Percentiles rank a stretch among this genome's conserved stretches.
phyloP scores from a whole-genome alignment of 2,329 filamentous ascomycete genomes.

The Akanthomyces lecanii region DNA sequence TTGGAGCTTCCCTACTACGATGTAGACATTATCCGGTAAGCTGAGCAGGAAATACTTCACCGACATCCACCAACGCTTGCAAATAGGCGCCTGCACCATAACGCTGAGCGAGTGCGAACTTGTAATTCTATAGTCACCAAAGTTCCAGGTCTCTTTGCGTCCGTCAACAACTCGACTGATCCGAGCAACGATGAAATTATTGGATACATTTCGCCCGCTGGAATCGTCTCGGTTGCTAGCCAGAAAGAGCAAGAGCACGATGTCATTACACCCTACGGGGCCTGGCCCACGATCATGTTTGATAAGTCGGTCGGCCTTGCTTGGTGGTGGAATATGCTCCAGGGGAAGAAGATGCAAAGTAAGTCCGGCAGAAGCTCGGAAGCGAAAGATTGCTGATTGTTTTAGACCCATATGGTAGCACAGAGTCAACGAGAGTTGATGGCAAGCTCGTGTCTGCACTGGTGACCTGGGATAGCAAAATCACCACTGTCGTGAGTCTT shows the following conservation, averaged over 20 bases:
- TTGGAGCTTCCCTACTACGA: conserved; percentile 41
- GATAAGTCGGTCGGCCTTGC: conserved; percentile 36
- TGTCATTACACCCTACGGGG: conserved; percentile 38
- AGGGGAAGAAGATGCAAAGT: conserved; percentile 43
- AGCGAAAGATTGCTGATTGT: background rate
- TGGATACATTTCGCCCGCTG: conserved; percentile 38
- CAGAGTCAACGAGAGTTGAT: conserved; percentile 37
- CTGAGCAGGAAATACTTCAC: background rate
- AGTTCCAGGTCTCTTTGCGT: conserved; percentile 38
- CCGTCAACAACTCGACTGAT: conserved; percentile 40
- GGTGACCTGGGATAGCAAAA: conserved; percentile 41
- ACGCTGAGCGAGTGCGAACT: conserved; percentile 38
- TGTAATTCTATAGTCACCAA: conserved; percentile 38
- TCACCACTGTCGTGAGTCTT: conserved; percentile 37
- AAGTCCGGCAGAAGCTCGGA: conserved; percentile 11
- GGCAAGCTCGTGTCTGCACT: conserved; percentile 36
- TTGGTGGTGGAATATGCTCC: conserved; percentile 41
- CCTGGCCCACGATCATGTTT: conserved; percentile 35
- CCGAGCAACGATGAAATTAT: conserved; percentile 32
- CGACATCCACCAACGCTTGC: background rate
- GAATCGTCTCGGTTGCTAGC: conserved; percentile 37
- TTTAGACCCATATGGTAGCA: conserved; percentile 37
- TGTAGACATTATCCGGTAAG: conserved; percentile 35
- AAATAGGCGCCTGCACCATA: conserved; percentile 33
- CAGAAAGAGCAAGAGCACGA: conserved; percentile 38